Evolutionary conservation across 2,329 filamentous ascomycete genomes (phyloP), one percentile per base, ranked within the genome.

Genomic region (Nemania diffusa): DNA sequence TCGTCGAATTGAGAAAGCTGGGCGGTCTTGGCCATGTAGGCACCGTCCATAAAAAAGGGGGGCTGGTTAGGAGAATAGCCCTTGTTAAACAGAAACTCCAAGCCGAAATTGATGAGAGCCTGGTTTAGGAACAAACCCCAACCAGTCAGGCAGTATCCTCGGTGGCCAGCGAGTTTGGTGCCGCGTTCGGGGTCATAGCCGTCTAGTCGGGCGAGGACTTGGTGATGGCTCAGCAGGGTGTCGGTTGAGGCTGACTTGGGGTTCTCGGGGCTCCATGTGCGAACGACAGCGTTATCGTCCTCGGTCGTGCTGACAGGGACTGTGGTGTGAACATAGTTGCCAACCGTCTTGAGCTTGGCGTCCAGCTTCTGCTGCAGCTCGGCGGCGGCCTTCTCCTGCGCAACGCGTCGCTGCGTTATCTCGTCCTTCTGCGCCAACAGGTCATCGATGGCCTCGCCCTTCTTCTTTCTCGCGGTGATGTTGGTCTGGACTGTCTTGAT

Each of bases 1-100:
- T 98, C 96, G 77, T 99, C 96, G 76, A 99, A 99, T 20, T 97
- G 92, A 73, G 96, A 94, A 27, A 99, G 89, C 82, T 99, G 96
- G 2, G 96, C 96, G 0, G 96, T 99, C 85, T 98, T 98, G 68
- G 62, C 94, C 96, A 99, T 99, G 79, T 93, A 91, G 57, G 97
- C 92, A 80, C 92, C 92, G 70, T 95, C 87, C 92, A 98, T 97
- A 84, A 99, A 97, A 77, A 93, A 94, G 1, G 94, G 94, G 1
- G 95, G 91, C 77, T 96, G 92, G 72, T 95, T 89, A 7, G 92
- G 90, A 32, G 87, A 93, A 81, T 94, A 97, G 64, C 92, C 94
- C 80, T 91, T 92, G 74, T 88, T 85, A 79, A 88, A 88, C 62
- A 98, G 88, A 79, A 97, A 98, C 76, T 97, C 91, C 55, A 97